These are phyloP conservation scores for Amyloporia xantha DNA, from an alignment of 768 basidiomycete species.

Conservation along the genomic window DNA sequence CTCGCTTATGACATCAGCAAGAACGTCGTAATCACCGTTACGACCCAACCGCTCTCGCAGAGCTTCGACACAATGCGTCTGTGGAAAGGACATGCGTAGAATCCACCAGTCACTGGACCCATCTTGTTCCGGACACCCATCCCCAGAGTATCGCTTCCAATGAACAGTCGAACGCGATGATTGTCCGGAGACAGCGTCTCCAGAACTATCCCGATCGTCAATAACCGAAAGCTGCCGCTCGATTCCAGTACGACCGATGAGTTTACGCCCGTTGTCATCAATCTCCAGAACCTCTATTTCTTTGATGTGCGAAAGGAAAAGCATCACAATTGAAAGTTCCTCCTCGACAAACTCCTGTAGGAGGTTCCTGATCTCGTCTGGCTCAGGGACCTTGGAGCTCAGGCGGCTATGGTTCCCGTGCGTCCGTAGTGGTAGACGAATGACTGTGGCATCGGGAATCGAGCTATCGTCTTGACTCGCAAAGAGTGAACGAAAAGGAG, in stretches of 20 bases:
- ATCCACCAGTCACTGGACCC: conserved; percentile 1
- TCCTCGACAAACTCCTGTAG: conserved; percentile 34
- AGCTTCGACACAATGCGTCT: conserved; percentile 18
- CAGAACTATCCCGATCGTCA: not conserved
- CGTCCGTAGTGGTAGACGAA: conserved; percentile 41
- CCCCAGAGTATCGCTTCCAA: not conserved
- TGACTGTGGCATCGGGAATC: conserved; percentile 34
- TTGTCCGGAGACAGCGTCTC: not conserved
- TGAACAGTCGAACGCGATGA: not conserved
- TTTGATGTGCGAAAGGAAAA: conserved; percentile 36
- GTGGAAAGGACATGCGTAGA: conserved; percentile 18
- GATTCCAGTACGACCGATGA: conserved; percentile 15
- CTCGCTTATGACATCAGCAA: conserved; percentile 26
- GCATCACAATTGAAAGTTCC: conserved; percentile 34
- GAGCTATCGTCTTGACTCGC: conserved; percentile 3
- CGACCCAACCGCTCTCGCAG: conserved; percentile 21
- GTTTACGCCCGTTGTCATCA: conserved; percentile 3
- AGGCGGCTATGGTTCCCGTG: conserved; percentile 24
- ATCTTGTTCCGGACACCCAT: not conserved
- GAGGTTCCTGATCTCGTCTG: conserved; percentile 30
- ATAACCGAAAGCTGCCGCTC: not conserved
- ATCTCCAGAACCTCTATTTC: conserved; percentile 37
- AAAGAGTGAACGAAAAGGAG: conserved; percentile 24
- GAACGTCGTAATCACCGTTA: conserved; percentile 17
- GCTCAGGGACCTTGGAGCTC: conserved; percentile 27